Conservation (phyloP, 371 early-diverging fungal genomes). For the Mucor racemosus region DNA sequence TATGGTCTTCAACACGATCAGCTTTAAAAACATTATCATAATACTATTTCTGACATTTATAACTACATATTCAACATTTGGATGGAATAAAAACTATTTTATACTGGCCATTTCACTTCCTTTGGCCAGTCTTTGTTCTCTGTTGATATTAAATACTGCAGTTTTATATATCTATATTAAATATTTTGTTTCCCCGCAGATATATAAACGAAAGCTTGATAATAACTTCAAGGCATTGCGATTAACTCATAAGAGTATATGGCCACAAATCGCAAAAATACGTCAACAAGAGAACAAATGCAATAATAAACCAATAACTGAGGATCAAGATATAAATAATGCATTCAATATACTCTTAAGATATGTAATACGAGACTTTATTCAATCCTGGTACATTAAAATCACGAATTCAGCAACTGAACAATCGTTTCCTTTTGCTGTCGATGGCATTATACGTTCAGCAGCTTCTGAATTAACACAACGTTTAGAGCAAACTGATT, state of each 20-base stretch:
- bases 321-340: slow-evolving; percentile 40
- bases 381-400: slow-evolving; percentile 62
- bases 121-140: slow-evolving; percentile 17
- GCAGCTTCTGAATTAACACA: slow-evolving; percentile 38
- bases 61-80: slow-evolving; percentile 7
- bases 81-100: slow-evolving; percentile 10
- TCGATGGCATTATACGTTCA: slow-evolving; percentile 54
- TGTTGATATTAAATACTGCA: slow-evolving; percentile 36
- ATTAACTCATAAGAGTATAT: slow-evolving; percentile 25
- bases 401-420: slow-evolving; percentile 39
- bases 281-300: slow-evolving; percentile 14
- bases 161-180: slow-evolving; percentile 48
- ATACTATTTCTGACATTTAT: not conserved
- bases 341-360: slow-evolving; percentile 49
- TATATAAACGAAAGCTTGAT: slow-evolving; percentile 4
- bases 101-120: slow-evolving; percentile 6
- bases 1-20: slow-evolving; percentile 13
- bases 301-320: not conserved
- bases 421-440: slow-evolving; percentile 40
- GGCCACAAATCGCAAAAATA: slow-evolving; percentile 26
- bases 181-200: slow-evolving; percentile 40
- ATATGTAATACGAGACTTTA: slow-evolving; percentile 60
- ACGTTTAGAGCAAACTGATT: slow-evolving; percentile 62
- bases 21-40: not conserved
- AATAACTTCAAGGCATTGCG: slow-evolving; percentile 34